phyloP scores from a whole-genome alignment of 106 monocot genomes.

The Apostasia ramifera region DNA sequence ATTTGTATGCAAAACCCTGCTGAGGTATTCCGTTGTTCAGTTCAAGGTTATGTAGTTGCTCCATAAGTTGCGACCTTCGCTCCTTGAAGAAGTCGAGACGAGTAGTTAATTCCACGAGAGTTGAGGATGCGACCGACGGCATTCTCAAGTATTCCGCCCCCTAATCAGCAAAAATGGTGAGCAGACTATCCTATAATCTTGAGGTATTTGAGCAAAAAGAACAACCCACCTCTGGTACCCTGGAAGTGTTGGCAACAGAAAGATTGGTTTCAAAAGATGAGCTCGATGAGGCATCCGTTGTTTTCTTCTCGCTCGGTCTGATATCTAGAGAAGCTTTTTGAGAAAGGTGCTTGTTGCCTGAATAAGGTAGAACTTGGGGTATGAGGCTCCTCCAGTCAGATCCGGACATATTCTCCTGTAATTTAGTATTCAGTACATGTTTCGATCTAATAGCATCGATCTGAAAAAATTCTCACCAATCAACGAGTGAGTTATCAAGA shows the following conservation, averaged over 20 bases:
- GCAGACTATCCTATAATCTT: background rate
- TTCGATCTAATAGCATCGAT: no score
- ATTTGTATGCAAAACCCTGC: slow-evolving; percentile 52
- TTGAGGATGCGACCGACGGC: slow-evolving; percentile 59
- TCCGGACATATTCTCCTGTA: slow-evolving; percentile 57
- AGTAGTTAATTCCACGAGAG: slow-evolving; percentile 83
- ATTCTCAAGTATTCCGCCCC: slow-evolving; percentile 45
- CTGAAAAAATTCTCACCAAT: no score
- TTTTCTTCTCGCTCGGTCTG: slow-evolving; percentile 41
- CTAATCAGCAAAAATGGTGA: slow-evolving; percentile 12
- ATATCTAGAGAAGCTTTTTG: slow-evolving; percentile 50
- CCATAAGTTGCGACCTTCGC: slow-evolving; percentile 90
- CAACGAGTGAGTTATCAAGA: no score
- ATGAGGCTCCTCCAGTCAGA: slow-evolving; percentile 49
- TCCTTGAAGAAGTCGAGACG: slow-evolving; percentile 98
- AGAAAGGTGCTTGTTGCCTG: slow-evolving; percentile 37
- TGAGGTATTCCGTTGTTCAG: slow-evolving; percentile 44
- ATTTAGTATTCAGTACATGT: background rate
- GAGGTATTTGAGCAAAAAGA: background rate
- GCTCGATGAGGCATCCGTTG: slow-evolving; percentile 54
- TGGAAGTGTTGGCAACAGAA: slow-evolving; percentile 25
- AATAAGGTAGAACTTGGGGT: slow-evolving; percentile 35
- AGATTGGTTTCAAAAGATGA: slow-evolving; percentile 36
- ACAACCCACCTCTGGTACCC: slow-evolving; percentile 42
- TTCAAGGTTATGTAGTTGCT: slow-evolving; percentile 89